Evolutionary conservation across 2,329 filamentous ascomycete genomes (phyloP).

Genomic region (Colletotrichum orbiculare): DNA sequence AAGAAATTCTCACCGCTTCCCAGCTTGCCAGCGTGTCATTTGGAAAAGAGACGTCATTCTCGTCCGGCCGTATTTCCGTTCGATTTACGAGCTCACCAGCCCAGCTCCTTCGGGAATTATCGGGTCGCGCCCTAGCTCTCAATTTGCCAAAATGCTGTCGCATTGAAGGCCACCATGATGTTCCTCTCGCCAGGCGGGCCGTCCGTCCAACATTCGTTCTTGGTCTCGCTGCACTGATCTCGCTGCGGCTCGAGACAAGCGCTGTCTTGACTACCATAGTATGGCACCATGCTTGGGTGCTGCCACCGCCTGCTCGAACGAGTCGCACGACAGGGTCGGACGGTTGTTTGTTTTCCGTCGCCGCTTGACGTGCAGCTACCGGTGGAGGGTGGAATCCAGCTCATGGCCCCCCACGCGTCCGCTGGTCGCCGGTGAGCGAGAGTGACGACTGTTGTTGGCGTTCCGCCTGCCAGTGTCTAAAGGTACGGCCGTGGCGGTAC

Average conservation of each 20-base stretch:
- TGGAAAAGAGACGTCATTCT: conserved; percentile 11
- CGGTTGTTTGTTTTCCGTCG: not conserved
- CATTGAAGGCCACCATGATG: not conserved
- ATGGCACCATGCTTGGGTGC: conserved; percentile 31
- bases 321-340: conserved; percentile 11
- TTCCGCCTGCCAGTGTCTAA: conserved; percentile 25
- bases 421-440: conserved; percentile 28
- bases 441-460: not conserved
- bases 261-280: conserved; percentile 5
- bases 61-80: conserved; percentile 32
- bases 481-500: conserved; percentile 15
- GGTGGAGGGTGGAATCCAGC: not conserved
- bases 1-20: conserved; percentile 3
- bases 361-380: conserved; percentile 24
- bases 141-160: conserved; percentile 1
- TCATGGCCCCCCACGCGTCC: conserved; percentile 16
- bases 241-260: conserved; percentile 22
- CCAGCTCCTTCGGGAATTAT: conserved; percentile 26
- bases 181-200: conserved; percentile 20
- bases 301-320: conserved; percentile 32
- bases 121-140: conserved; percentile 7
- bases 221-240: conserved; percentile 31
- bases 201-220: conserved; percentile 28
- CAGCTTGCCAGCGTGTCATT: not conserved
- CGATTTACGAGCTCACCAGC: conserved; percentile 25